phyloP scores from a whole-genome alignment of 1,284 basidiomycete species.

The Moniliophthora roreri region DNA sequence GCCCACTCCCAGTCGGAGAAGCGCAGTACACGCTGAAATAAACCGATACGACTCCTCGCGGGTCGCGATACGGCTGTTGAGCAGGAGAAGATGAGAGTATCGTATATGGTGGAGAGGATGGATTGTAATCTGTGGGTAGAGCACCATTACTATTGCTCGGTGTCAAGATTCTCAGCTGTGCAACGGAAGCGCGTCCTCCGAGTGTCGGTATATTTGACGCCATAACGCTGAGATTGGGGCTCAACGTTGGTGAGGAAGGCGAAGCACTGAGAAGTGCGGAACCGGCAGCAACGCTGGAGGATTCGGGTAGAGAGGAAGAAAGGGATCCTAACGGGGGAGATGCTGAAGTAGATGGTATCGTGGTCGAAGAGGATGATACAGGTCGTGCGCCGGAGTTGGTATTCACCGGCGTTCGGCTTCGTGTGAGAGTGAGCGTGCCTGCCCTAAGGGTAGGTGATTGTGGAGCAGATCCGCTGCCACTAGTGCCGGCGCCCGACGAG shows the following conservation, averaged over 20 bases:
- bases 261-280: slow-evolving; percentile 4
- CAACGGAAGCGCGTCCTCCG: too few relatives aligned
- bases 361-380: slow-evolving; percentile 10
- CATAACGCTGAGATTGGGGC: too few relatives aligned
- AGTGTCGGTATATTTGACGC: too few relatives aligned
- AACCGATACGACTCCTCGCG: slow-evolving; percentile 64
- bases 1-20: slow-evolving; percentile 76
- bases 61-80: slow-evolving; percentile 70
- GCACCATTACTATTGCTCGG: background rate
- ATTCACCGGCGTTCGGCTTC: slow-evolving; percentile 1
- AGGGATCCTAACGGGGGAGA: slow-evolving; percentile 3
- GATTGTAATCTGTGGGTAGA: background rate
- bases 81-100: slow-evolving; percentile 45
- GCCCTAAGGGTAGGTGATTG: background rate
- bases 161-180: background rate
- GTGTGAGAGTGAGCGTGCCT: background rate
- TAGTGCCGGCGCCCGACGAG: background rate
- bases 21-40: slow-evolving; percentile 87
- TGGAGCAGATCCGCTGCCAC: background rate
- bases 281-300: background rate
- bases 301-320: slow-evolving; percentile 12
- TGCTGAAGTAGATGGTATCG: slow-evolving; percentile 14
- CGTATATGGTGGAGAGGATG: slow-evolving; percentile 29
- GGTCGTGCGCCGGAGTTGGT: slow-evolving; percentile 14
- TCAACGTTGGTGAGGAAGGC: slow-evolving; percentile 1